These are phyloP conservation scores for Wickerhamiella parazyma DNA, from an alignment of 805 yeast species.

Conservation along the genomic window DNA sequence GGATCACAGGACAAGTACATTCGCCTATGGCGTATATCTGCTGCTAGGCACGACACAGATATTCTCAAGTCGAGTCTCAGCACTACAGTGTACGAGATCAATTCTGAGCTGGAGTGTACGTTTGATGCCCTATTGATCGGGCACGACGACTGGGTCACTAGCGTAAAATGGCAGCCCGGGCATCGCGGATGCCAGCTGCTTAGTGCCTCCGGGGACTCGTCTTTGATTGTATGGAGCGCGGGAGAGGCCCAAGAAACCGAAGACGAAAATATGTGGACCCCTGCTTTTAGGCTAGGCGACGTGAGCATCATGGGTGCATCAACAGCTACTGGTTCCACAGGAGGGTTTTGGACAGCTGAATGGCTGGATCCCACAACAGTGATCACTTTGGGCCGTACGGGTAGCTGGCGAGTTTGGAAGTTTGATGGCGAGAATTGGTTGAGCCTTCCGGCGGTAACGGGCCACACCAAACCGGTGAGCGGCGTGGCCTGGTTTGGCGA, in stretches of 20 bases:
- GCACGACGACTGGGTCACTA: conserved; percentile 95
- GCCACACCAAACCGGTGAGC: conserved; percentile 60
- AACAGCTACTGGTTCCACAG: conserved; percentile 91
- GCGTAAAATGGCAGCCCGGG: conserved; percentile 78
- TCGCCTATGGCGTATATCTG: conserved; percentile 66
- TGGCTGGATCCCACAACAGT: conserved; percentile 49
- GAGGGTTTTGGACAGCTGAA: conserved; percentile 53
- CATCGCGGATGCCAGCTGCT: conserved; percentile 42
- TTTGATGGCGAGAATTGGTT: conserved; percentile 23
- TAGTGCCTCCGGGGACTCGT: conserved; percentile 86
- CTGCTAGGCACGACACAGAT: conserved; percentile 2
- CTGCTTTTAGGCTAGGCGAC: conserved; percentile 73
- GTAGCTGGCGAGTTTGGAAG: conserved; percentile 75
- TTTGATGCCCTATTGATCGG: conserved; percentile 95
- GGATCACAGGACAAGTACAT: conserved; percentile 92
- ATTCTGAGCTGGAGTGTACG: conserved; percentile 30
- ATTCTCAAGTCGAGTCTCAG: conserved; percentile 30
- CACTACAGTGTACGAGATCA: conserved; percentile 59
- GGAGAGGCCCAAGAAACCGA: conserved; percentile 55
- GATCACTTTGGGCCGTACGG: conserved; percentile 79
- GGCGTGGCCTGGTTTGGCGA: conserved; percentile 56
- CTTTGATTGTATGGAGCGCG: conserved; percentile 88
- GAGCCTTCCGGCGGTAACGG: conserved; percentile 44
- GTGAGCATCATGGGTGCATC: conserved; percentile 92
- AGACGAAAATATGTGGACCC: conserved; percentile 55